Evolutionary conservation across 2,329 filamentous ascomycete genomes (phyloP).

Genomic region (Ophiostoma montium): DNA sequence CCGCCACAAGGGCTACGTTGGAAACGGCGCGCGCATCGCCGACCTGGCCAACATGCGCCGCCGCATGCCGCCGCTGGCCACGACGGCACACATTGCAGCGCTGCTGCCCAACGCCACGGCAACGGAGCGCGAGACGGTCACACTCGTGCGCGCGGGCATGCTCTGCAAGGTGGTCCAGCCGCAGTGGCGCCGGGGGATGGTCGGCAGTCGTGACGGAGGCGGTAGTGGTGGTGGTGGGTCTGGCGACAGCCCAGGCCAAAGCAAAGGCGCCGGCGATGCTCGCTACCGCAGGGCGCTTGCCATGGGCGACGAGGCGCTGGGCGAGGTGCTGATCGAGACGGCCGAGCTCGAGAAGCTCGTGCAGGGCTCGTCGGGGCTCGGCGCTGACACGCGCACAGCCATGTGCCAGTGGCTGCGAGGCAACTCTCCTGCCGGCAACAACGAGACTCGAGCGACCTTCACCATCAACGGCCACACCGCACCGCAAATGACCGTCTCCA

Average conservation of each 20-base stretch:
- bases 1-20: constrained; percentile 6
- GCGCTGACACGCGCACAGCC: constrained; percentile 29
- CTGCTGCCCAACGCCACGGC: constrained; percentile 46
- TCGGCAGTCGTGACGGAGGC: neutral
- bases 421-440: constrained; percentile 24
- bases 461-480: constrained; percentile 8
- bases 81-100: constrained; percentile 50
- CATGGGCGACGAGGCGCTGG: constrained; percentile 10
- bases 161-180: constrained; percentile 47
- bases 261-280: constrained; percentile 33
- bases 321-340: constrained; percentile 50
- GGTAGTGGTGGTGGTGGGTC: neutral
- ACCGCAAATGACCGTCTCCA: constrained; percentile 24
- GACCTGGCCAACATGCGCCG: constrained; percentile 48
- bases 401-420: constrained; percentile 41
- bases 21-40: constrained; percentile 31
- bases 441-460: constrained; percentile 12
- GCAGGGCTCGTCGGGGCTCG: constrained; percentile 19
- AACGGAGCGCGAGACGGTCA: constrained; percentile 53
- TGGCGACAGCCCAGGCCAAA: neutral
- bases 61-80: constrained; percentile 48
- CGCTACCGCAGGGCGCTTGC: constrained; percentile 27
- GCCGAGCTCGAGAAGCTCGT: constrained; percentile 40
- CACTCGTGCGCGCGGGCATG: constrained; percentile 41
- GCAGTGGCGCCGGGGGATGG: constrained; percentile 29